phyloP scores from a whole-genome alignment of 306 rosid genomes.

The Dalbergia cochinchinensis region DNA sequence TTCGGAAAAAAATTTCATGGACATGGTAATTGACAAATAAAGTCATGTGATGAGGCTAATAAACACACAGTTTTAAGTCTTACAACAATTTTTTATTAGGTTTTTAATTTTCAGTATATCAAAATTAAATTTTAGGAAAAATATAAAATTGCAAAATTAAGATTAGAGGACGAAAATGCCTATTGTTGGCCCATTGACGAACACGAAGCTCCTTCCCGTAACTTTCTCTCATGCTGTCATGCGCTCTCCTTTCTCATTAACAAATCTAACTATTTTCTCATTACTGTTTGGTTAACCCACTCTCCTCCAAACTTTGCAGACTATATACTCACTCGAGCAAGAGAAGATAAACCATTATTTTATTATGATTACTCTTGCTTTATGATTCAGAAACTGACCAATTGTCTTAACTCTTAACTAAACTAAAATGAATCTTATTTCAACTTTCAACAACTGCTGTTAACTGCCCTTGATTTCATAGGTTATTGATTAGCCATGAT shows the following conservation, averaged over 20 bases:
- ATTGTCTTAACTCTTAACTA: not conserved
- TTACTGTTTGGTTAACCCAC: not conserved
- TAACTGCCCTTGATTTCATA: constrained; percentile 35
- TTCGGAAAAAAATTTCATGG: too few relatives aligned
- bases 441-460: constrained; percentile 29
- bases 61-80: too few relatives aligned
- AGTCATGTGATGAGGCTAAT: too few relatives aligned
- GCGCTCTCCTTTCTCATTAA: constrained; percentile 12
- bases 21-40: too few relatives aligned
- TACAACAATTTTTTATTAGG: too few relatives aligned
- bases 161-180: too few relatives aligned
- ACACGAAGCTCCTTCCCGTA: not conserved
- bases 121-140: too few relatives aligned
- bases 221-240: not conserved
- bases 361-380: not conserved
- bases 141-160: too few relatives aligned
- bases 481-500: not conserved
- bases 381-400: constrained; percentile 10
- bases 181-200: too few relatives aligned
- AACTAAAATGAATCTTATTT: constrained; percentile 21
- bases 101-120: too few relatives aligned
- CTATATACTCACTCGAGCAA: not conserved
- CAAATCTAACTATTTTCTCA: constrained; percentile 6
- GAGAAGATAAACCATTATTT: constrained; percentile 3
- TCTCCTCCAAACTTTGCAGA: not conserved